Percentiles rank a stretch among this genome's conserved stretches.
These are phyloP conservation scores for Austroboletus niveus DNA, from an alignment of 1,284 basidiomycete species.

Conservation along the genomic window DNA sequence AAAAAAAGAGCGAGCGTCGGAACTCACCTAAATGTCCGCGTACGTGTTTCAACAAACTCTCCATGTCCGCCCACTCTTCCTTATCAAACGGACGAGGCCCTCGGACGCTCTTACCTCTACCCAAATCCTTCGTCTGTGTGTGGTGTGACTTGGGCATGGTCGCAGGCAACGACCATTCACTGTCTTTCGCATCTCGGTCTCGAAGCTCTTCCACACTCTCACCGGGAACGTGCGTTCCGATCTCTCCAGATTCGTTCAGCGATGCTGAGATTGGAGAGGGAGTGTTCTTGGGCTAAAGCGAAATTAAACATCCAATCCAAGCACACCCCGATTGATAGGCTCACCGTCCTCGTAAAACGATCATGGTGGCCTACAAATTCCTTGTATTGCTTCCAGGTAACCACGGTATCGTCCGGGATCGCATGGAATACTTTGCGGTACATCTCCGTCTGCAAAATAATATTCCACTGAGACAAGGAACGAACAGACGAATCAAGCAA, in stretches of 20 bases:
- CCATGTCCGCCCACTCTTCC: slow-evolving; percentile 88
- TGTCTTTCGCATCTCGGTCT: slow-evolving; percentile 16
- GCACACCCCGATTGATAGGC: slow-evolving; percentile 15
- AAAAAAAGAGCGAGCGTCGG: neutral
- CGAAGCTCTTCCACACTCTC: slow-evolving; percentile 21
- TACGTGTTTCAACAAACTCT: slow-evolving; percentile 69
- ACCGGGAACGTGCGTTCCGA: slow-evolving; percentile 28
- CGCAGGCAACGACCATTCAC: slow-evolving; percentile 15
- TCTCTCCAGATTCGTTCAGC: slow-evolving; percentile 55
- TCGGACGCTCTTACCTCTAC: slow-evolving; percentile 35
- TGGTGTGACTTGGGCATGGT: slow-evolving; percentile 12
- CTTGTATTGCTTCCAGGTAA: slow-evolving; percentile 94
- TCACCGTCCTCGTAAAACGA: slow-evolving; percentile 65
- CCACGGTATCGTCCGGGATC: slow-evolving; percentile 86
- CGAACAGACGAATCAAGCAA: slow-evolving; percentile 2
- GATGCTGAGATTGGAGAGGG: slow-evolving; percentile 46
- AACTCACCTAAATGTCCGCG: slow-evolving; percentile 81
- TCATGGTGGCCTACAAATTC: slow-evolving; percentile 80
- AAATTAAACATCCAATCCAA: slow-evolving; percentile 1
- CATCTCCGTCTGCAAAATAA: slow-evolving; percentile 78
- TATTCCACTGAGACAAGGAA: slow-evolving; percentile 9
- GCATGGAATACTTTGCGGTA: slow-evolving; percentile 92
- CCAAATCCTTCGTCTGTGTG: slow-evolving; percentile 24
- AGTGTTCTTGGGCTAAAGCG: slow-evolving; percentile 45
- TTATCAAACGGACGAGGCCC: slow-evolving; percentile 72